These are phyloP conservation scores for Lichtheimia ramosa DNA, from an alignment of 371 early-diverging fungal genomes.

Conservation along the genomic window DNA sequence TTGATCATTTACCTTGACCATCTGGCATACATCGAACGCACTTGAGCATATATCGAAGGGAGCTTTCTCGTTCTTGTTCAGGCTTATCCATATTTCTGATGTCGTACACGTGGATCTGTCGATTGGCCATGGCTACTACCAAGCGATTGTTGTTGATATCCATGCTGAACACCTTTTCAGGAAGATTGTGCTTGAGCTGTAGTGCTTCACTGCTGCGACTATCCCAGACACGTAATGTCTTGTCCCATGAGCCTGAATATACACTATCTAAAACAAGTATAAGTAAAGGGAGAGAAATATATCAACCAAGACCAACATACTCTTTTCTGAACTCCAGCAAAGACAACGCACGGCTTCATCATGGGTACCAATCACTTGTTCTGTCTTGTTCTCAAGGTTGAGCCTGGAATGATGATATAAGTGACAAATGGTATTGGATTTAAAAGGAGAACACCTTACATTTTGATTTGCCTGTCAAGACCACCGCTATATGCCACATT, in stretches of 20 bases:
- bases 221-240: slow-evolving; percentile 81
- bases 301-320: slow-evolving; percentile 20
- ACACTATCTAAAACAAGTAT: slow-evolving; percentile 47
- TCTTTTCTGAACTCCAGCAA: slow-evolving; percentile 58
- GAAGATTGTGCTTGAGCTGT: slow-evolving; percentile 49
- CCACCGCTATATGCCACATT: slow-evolving; percentile 67
- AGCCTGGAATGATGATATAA: slow-evolving; percentile 34
- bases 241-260: slow-evolving; percentile 91
- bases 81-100: slow-evolving; percentile 75
- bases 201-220: slow-evolving; percentile 44
- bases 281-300: neutral
- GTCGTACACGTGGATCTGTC: slow-evolving; percentile 83
- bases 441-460: slow-evolving; percentile 34
- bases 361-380: slow-evolving; percentile 52
- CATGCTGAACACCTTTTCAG: slow-evolving; percentile 76
- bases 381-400: slow-evolving; percentile 46
- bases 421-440: neutral
- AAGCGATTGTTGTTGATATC: slow-evolving; percentile 69
- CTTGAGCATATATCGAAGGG: slow-evolving; percentile 84
- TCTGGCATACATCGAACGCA: slow-evolving; percentile 81
- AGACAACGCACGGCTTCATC: slow-evolving; percentile 63
- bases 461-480: slow-evolving; percentile 61
- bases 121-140: slow-evolving; percentile 82
- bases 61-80: slow-evolving; percentile 72
- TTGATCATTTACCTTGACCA: slow-evolving; percentile 56